A percentile compares a stretch with the other conserved stretches of the same genome.
phyloP scores from a whole-genome alignment of 805 yeast genomes.

The Candida succiphila region DNA sequence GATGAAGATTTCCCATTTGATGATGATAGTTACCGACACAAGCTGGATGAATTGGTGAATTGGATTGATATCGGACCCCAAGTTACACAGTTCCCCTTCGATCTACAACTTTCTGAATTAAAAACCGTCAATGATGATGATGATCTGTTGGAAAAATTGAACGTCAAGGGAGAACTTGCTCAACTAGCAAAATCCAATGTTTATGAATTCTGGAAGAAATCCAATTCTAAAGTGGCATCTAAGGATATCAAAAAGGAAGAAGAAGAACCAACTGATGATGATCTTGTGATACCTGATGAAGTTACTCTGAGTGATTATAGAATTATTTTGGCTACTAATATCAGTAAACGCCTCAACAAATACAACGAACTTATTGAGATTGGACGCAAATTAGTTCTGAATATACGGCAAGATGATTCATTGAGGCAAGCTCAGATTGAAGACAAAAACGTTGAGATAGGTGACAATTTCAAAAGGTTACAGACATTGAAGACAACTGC shows the following conservation, averaged over 20 bases:
- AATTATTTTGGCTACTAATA: slow-evolving; percentile 23
- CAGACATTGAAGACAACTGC: slow-evolving; percentile 23
- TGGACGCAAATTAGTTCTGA: slow-evolving; percentile 12
- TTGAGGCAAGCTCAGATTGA: slow-evolving; percentile 30
- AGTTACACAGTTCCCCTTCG: slow-evolving; percentile 9
- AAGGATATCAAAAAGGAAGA: slow-evolving; percentile 9
- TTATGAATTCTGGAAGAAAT: slow-evolving; percentile 9
- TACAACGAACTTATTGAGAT: slow-evolving; percentile 15
- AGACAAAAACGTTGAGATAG: slow-evolving; percentile 27
- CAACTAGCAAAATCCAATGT: slow-evolving; percentile 5
- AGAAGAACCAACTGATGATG: slow-evolving; percentile 7
- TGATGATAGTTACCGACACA: too few species aligned
- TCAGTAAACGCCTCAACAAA: slow-evolving; percentile 22
- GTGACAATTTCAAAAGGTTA: slow-evolving; percentile 27
- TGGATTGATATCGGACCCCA: slow-evolving; percentile 2
- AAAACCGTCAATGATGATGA: slow-evolving; percentile 6
- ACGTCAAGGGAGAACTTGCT: slow-evolving; percentile 2
- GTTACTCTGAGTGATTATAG: slow-evolving; percentile 20
- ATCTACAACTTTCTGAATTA: slow-evolving; percentile 7
- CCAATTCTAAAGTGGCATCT: slow-evolving; percentile 8
- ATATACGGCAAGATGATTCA: slow-evolving; percentile 27
- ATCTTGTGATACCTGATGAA: slow-evolving; percentile 1
- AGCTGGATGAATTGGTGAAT: too few species aligned
- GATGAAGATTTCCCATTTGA: too few species aligned
- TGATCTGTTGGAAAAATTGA: slow-evolving; percentile 1